Base-by-base conservation (phyloP, 192 early-diverging fungal species). In the Cetraspora pellucida region DNA sequence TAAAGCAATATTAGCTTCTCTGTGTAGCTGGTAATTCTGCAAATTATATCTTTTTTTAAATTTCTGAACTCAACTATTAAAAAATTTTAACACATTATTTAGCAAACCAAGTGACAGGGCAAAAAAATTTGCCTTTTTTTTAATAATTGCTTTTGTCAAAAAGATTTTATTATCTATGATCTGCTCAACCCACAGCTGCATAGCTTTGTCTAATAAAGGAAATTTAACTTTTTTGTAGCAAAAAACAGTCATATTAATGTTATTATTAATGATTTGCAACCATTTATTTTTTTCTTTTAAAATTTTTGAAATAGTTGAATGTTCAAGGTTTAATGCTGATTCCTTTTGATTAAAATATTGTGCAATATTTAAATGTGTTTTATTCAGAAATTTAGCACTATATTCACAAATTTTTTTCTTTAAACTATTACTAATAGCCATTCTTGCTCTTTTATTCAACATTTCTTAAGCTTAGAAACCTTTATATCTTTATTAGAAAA, bases 1-100 rank as follows among this genome's bases (percentile, higher is more conserved):
- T 9, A 11, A 10, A 0, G 45, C 44, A 49, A 5, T 25, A 14
- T 45, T n/a, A 21, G n/a, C 25, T 25, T 69, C 67, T 25, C 45
- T 10, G 47, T 69, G 67, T 49, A 45, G 17, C 14, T 10, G 2
- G n/a, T 49, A 3, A 19, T 47, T 69, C 9, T n/a, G 23, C 8
- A 69, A 27, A 49, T 69, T 50, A 28, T 69, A 21, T 69, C 21
- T 23, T 45, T 3, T 19, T 28, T 69, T 69, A 50, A 69, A 69
- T 17, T 46, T 21, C n/a, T 1, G 3, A 1, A 69, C 45, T 45
- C n/a, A 69, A 2, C 67, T 45, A 25, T 45, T 69, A 14, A 7
- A 69, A 69, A 69, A 69, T 25, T 44, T 44, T 30, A 69, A 45
- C 7, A 10, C n/a, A 67, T 67, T 45, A 31, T 45, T 19, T 0